Evolutionary conservation across 768 basidiomycete species (phyloP).

Genomic region (Russula virescens): DNA sequence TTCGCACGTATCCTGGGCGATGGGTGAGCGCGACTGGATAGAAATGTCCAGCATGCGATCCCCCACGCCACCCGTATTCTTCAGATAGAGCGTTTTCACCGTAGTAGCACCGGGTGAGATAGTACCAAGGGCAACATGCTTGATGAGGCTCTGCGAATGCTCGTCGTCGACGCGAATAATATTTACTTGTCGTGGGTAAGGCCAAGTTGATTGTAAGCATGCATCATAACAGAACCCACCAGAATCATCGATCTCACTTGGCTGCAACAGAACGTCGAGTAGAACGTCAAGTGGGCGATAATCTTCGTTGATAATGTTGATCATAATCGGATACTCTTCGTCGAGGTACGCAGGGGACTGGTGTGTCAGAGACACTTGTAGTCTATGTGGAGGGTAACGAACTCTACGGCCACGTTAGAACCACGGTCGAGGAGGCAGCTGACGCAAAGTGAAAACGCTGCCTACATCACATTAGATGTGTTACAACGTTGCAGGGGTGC

Average conservation of each 20-base stretch:
- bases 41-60: slow-evolving; percentile 79
- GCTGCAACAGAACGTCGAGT: slow-evolving; percentile 75
- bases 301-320: slow-evolving; percentile 70
- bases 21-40: slow-evolving; percentile 50
- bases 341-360: slow-evolving; percentile 69
- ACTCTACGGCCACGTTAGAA: slow-evolving; percentile 39
- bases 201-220: background rate
- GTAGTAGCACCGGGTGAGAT: slow-evolving; percentile 53
- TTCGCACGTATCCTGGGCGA: slow-evolving; percentile 43
- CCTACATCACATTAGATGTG: slow-evolving; percentile 45
- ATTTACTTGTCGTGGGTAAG: slow-evolving; percentile 41
- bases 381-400: slow-evolving; percentile 52
- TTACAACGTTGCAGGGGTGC: slow-evolving; percentile 46
- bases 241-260: slow-evolving; percentile 67
- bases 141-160: slow-evolving; percentile 66
- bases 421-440: slow-evolving; percentile 8
- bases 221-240: slow-evolving; percentile 37
- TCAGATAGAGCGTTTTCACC: slow-evolving; percentile 58
- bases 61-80: slow-evolving; percentile 56
- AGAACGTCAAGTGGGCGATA: slow-evolving; percentile 59
- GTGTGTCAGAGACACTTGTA: slow-evolving; percentile 54
- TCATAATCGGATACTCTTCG: slow-evolving; percentile 69
- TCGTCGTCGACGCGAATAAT: slow-evolving; percentile 56
- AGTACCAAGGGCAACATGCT: slow-evolving; percentile 61
- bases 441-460: background rate